These are phyloP conservation scores for Omphalea diandra DNA, from an alignment of 441 rosid genomes.

Conservation along the genomic window DNA sequence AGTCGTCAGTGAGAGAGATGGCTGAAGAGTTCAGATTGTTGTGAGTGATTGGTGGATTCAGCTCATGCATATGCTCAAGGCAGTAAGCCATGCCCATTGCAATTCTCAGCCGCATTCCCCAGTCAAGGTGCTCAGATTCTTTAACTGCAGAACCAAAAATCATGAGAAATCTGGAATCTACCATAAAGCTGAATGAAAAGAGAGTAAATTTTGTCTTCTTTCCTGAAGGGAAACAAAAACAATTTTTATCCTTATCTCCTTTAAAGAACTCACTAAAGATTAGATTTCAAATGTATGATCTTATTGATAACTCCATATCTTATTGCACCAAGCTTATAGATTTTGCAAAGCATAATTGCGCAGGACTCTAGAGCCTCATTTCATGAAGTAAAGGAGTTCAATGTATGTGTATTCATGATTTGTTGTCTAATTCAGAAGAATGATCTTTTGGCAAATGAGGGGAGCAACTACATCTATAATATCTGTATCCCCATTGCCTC, in stretches of 20 bases:
- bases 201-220: not conserved
- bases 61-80: slow-evolving; percentile 87
- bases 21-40: slow-evolving; percentile 60
- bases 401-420: too few relatives aligned
- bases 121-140: slow-evolving; percentile 84
- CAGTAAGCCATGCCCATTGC: slow-evolving; percentile 90
- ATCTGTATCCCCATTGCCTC: not conserved
- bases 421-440: not conserved
- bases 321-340: not conserved
- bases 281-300: slow-evolving; percentile 1
- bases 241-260: not conserved
- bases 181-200: slow-evolving; percentile 6
- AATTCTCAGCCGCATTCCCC: slow-evolving; percentile 80
- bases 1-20: slow-evolving; percentile 71
- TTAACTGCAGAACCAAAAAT: slow-evolving; percentile 49
- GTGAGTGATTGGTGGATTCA: slow-evolving; percentile 61
- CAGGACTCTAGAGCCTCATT: slow-evolving; percentile 36
- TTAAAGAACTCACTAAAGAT: not conserved
- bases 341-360: not conserved
- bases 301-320: not conserved
- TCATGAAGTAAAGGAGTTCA: not conserved
- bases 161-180: slow-evolving; percentile 5
- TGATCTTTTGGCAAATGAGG: not conserved
- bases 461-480: not conserved
- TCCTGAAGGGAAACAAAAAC: not conserved